Evolutionary conservation across 1,284 basidiomycete species (phyloP).

Genomic region (Ganoderma lucidum): DNA sequence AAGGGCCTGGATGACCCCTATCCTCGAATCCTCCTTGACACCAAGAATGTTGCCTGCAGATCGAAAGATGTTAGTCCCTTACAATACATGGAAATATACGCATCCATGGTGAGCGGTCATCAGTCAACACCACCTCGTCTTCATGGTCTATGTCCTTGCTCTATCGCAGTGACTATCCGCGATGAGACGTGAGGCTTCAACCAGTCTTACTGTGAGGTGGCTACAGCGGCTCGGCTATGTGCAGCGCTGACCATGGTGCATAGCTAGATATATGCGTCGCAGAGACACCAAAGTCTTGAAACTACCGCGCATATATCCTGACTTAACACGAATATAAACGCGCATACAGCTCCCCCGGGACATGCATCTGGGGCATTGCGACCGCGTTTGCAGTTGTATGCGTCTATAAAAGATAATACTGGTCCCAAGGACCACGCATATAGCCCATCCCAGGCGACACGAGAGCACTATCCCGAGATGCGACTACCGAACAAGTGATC

Average conservation of each 20-base stretch:
- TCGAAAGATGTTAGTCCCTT: background rate
- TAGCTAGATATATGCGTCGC: background rate
- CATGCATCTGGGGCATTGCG: background rate
- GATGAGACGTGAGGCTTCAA: background rate
- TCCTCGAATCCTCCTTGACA: slow-evolving; percentile 87
- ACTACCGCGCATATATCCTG: background rate
- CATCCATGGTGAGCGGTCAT: background rate
- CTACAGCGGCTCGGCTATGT: too few relatives aligned
- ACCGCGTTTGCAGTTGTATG: background rate
- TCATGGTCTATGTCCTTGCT: background rate
- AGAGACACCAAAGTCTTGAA: too few relatives aligned
- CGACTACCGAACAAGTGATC: too few relatives aligned
- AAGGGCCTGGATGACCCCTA: slow-evolving; percentile 83
- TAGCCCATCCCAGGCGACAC: background rate
- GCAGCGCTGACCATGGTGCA: background rate
- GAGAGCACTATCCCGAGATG: too few relatives aligned
- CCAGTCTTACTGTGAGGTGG: too few relatives aligned
- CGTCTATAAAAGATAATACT: background rate
- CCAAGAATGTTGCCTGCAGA: slow-evolving; percentile 69
- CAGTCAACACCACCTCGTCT: background rate
- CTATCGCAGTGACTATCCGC: background rate
- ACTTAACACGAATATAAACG: background rate
- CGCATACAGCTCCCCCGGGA: background rate
- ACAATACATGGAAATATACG: background rate
- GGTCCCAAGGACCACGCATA: background rate